A percentile compares a stretch with the other conserved stretches of the same genome.
phyloP scores from a whole-genome alignment of 129 eudicot genomes.

The Silybum marianum region DNA sequence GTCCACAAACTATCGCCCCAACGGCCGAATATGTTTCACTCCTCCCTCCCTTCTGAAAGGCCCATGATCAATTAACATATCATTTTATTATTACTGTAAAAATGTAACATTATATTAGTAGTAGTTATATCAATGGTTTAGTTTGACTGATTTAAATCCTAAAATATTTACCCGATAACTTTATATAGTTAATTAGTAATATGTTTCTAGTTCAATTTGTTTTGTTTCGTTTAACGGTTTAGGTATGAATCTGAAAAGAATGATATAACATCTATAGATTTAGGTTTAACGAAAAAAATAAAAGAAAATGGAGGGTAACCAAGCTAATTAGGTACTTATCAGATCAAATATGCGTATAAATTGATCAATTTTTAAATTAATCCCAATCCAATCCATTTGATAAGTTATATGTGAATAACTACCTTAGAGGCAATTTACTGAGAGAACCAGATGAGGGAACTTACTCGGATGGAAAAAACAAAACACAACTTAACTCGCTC shows the following conservation, averaged over 20 bases:
- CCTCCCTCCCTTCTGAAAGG: neutral
- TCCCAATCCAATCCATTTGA: too few species aligned
- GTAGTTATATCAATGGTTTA: neutral
- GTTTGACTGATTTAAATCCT: neutral
- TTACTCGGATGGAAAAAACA: neutral
- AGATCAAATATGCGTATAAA: neutral
- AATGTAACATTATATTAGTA: neutral
- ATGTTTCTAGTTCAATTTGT: neutral
- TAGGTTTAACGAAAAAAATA: neutral
- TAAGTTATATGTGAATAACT: too few species aligned
- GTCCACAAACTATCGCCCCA: neutral
- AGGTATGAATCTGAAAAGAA: neutral
- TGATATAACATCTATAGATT: neutral
- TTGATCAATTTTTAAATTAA: neutral
- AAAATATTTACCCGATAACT: neutral
- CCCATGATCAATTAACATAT: neutral
- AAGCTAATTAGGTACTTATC: neutral
- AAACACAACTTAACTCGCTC: slow-evolving; percentile 8
- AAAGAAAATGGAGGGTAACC: neutral
- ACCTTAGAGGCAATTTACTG: too few species aligned
- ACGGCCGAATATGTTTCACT: slow-evolving; percentile 10
- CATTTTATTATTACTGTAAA: neutral
- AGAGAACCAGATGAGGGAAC: neutral
- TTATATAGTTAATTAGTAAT: neutral
- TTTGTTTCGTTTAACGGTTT: neutral